Evolutionary conservation across 2,329 filamentous ascomycete species (phyloP).

Genomic region (Hymenoscyphus scutula): DNA sequence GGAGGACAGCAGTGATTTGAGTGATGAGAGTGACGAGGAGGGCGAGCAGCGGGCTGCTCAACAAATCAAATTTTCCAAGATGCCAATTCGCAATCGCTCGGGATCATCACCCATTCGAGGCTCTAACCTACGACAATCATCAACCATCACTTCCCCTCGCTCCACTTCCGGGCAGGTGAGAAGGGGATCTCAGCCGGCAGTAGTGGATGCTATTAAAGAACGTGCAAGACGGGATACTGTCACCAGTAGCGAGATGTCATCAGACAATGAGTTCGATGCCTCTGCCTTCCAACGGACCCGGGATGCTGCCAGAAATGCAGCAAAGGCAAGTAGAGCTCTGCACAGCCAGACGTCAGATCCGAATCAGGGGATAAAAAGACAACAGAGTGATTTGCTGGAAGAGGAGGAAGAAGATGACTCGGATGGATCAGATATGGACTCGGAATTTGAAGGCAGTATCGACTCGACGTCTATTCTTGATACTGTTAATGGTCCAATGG

Average conservation of each 20-base stretch:
- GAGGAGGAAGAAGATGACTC: conserved; percentile 55
- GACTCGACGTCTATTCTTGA: conserved; percentile 72
- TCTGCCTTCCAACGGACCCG: conserved; percentile 62
- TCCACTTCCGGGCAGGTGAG: conserved; percentile 44
- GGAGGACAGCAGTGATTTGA: conserved; percentile 82
- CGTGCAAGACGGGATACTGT: conserved; percentile 70
- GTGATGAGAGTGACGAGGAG: conserved; percentile 81
- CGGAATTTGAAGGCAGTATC: conserved; percentile 63
- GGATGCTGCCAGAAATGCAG: conserved; percentile 58
- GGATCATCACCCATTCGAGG: conserved; percentile 83
- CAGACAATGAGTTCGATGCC: conserved; percentile 74
- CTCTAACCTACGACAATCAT: conserved; percentile 57
- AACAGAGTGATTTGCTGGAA: conserved; percentile 47
- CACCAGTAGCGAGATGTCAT: conserved; percentile 80
- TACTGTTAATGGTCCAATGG: conserved; percentile 57
- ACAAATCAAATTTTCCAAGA: conserved; percentile 94
- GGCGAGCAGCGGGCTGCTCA: conserved; percentile 71
- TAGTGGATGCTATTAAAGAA: conserved; percentile 65
- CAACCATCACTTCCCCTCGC: conserved; percentile 73
- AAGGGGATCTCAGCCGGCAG: conserved; percentile 67
- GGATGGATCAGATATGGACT: conserved; percentile 61
- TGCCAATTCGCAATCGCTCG: conserved; percentile 82
- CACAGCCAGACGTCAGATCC: conserved; percentile 53
- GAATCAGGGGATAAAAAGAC: conserved; percentile 36
- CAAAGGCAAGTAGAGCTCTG: conserved; percentile 52